Percentiles rank a stretch among this genome's conserved stretches.
Evolutionary conservation across 768 basidiomycete species (phyloP).

Genomic region (Suillus clintonianus): DNA sequence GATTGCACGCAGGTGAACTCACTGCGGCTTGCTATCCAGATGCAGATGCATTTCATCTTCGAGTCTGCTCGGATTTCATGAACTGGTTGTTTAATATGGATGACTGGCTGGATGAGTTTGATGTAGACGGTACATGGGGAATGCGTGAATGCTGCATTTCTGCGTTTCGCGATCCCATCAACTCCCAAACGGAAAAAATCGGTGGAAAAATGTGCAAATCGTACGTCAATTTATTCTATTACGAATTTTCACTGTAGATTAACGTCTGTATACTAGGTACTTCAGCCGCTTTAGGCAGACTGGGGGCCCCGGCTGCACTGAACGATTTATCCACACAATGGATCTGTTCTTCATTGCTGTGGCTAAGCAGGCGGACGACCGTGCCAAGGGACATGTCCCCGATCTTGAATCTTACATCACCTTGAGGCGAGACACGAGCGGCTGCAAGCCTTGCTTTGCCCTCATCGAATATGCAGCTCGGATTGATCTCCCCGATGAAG

Average conservation of each 20-base stretch:
- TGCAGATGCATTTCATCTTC: conserved; percentile 49
- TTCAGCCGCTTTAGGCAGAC: conserved; percentile 39
- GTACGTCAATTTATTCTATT: conserved; percentile 22
- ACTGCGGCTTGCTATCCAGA: conserved; percentile 60
- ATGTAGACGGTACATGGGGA: conserved; percentile 29
- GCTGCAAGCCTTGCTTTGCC: conserved; percentile 50
- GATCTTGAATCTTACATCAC: conserved; percentile 54
- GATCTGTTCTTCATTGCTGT: conserved; percentile 45
- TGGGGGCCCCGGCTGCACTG: conserved; percentile 40
- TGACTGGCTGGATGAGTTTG: conserved; percentile 36
- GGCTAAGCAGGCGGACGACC: conserved; percentile 45
- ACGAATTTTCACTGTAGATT: conserved; percentile 8
- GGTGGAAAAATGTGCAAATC: conserved; percentile 35
- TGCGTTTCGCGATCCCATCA: conserved; percentile 30
- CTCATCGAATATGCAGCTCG: conserved; percentile 55
- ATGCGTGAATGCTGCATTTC: conserved; percentile 32
- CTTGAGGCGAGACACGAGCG: conserved; percentile 56
- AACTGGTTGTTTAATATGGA: conserved; percentile 33
- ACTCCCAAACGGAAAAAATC: conserved; percentile 28
- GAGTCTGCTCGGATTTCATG: conserved; percentile 63
- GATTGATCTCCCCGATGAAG: conserved; percentile 55
- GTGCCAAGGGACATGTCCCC: conserved; percentile 37
- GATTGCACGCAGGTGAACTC: conserved; percentile 61
- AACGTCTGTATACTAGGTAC: conserved; percentile 26
- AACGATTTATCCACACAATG: conserved; percentile 42